Conservation (phyloP, 2,329 filamentous ascomycete species). For the Scedosporium boydii region DNA sequence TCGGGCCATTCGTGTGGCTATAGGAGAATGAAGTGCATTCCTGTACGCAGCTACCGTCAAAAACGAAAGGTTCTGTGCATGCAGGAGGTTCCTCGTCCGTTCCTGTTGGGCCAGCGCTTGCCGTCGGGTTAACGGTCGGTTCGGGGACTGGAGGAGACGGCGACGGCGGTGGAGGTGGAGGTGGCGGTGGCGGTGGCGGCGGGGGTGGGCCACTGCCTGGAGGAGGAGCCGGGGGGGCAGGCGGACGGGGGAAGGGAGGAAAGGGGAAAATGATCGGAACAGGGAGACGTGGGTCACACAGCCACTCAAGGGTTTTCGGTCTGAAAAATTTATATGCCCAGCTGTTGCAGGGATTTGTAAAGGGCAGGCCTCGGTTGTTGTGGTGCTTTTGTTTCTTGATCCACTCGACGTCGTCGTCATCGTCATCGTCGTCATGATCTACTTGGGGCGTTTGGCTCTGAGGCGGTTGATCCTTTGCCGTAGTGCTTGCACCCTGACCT, state of each 20-base stretch:
- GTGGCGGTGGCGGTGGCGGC: background rate
- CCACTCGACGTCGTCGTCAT: background rate
- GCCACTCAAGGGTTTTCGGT: background rate
- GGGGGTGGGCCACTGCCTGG: background rate
- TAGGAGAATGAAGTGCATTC: slow-evolving; percentile 5
- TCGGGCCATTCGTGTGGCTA: background rate
- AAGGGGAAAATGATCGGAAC: background rate
- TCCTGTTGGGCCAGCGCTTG: background rate
- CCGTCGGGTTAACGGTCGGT: background rate
- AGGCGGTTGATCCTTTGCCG: background rate
- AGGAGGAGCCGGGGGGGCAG: background rate
- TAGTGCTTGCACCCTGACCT: too few species aligned
- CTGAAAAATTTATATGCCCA: background rate
- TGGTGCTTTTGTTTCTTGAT: background rate
- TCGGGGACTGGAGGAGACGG: background rate
- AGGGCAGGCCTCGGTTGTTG: background rate
- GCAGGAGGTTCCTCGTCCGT: background rate
- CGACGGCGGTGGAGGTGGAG: background rate
- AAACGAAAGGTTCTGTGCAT: slow-evolving; percentile 1
- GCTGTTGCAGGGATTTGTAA: background rate
- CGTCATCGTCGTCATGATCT: background rate
- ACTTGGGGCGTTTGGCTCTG: background rate
- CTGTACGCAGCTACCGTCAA: slow-evolving; percentile 1
- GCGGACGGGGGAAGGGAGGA: background rate
- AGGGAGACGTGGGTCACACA: background rate